phyloP scores from a whole-genome alignment of 2,329 filamentous ascomycete species.

The Cladosporium colombiae region DNA sequence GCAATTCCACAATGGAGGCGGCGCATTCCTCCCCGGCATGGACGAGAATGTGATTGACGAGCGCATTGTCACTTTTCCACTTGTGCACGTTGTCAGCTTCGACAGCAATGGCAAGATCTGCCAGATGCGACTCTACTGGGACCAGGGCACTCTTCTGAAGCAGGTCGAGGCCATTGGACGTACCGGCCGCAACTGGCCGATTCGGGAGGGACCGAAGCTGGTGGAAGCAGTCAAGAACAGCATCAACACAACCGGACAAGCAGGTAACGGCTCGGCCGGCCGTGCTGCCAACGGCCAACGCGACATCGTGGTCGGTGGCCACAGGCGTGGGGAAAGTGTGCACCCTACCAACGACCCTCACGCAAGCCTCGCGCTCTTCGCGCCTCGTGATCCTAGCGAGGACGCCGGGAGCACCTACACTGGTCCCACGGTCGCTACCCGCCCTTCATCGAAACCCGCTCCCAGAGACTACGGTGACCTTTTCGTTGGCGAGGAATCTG shows the following conservation, averaged over 20 bases:
- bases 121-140: conserved; percentile 90
- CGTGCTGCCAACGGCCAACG: conserved; percentile 24
- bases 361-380: conserved; percentile 73
- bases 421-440: conserved; percentile 58
- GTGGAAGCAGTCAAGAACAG: conserved; percentile 58
- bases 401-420: conserved; percentile 48
- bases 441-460: conserved; percentile 70
- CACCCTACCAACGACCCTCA: conserved; percentile 51
- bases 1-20: conserved; percentile 79
- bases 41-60: conserved; percentile 94
- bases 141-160: conserved; percentile 89
- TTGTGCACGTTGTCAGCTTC: conserved; percentile 92
- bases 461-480: conserved; percentile 71
- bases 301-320: conserved; percentile 30
- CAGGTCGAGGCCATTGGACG: conserved; percentile 91
- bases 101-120: conserved; percentile 73
- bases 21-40: conserved; percentile 80
- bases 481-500: conserved; percentile 52
- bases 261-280: conserved; percentile 29
- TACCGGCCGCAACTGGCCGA: conserved; percentile 90
- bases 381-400: conserved; percentile 64
- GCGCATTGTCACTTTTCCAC: conserved; percentile 72
- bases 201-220: conserved; percentile 83
- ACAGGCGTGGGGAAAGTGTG: conserved; percentile 36
- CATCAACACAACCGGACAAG: conserved; percentile 33